Base-by-base conservation (phyloP, 2,329 filamentous ascomycete species). In the Fusarium newnesense region DNA sequence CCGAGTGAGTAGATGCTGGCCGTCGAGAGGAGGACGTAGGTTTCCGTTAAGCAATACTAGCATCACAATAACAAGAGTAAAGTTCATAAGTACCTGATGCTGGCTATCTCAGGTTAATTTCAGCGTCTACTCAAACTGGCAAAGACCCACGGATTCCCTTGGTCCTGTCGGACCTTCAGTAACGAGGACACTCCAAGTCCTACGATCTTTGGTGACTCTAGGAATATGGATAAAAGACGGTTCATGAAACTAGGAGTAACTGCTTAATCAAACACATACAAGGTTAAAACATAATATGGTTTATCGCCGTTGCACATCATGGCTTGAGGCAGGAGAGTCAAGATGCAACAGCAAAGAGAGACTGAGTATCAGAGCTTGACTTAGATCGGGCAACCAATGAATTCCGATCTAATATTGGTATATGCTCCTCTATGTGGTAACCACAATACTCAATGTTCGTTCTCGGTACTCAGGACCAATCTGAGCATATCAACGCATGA, bases 191-290 rank as follows among this genome's bases (percentile, higher is more conserved):
- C 12, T 42, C 12, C n/a, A 42, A 42, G 40, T 28, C 24, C 24
- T 37, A 53, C 12, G 15, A 26, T 28, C 24, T 28, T 13, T n/a
- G 26, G 32, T 15, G n/a, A 42, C 26, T 40, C 36, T 40, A 36
- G 8, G 34, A 40, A 15, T 54, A 13, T 13, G n/a, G 26, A n/a
- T n/a, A n/a, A n/a, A n/a, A 13, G 50, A 42, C 15, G 8, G n/a
- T 39, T 3, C 10, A 40, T 42, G 15, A 13, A 40, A 42, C 10
- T 5, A 18, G 18, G 12, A 42, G 36, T 18, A 28, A n/a, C 24
- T 30, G 2, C 4, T 5, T 4, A 4, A 30, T 16, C 9, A 28
- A 30, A 7, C 5, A 5, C 28, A 12, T 9, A 30, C 9, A 2
- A 30, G 5, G 10, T 9, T 28, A 19, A 18, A 26, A n/a, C 12